A percentile compares a stretch with the other conserved stretches of the same genome.
phyloP scores from a whole-genome alignment of 371 early-diverging fungal genomes.

The Dichotomocladium elegans region DNA sequence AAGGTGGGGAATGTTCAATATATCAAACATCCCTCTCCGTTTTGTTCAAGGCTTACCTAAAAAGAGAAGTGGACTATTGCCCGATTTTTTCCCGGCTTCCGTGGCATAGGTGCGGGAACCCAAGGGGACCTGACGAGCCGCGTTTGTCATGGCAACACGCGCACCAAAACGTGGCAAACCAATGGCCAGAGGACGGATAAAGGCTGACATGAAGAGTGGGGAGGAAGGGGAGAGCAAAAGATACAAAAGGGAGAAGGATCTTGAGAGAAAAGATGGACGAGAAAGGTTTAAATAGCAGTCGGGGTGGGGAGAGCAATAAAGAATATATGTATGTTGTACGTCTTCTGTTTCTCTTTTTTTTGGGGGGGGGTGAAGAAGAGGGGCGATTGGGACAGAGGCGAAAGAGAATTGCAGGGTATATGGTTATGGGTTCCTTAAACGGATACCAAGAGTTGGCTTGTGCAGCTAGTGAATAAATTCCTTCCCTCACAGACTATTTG shows the following conservation, averaged over 20 bases:
- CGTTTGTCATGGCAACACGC: neutral
- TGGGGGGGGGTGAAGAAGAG: too few species aligned
- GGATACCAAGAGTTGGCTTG: too few species aligned
- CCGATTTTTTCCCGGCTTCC: conserved; percentile 20
- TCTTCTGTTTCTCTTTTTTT: too few species aligned
- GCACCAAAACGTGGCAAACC: conserved; percentile 5
- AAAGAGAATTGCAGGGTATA: too few species aligned
- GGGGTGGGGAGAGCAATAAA: too few species aligned
- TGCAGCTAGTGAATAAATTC: too few species aligned
- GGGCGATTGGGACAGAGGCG: too few species aligned
- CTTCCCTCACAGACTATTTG: too few species aligned
- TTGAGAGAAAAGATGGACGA: too few species aligned
- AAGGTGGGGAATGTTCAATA: neutral
- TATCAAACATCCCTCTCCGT: neutral
- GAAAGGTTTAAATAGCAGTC: too few species aligned
- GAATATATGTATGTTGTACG: too few species aligned
- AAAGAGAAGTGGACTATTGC: conserved; percentile 19
- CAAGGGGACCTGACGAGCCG: conserved; percentile 3
- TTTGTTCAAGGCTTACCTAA: conserved; percentile 13
- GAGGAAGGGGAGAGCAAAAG: neutral
- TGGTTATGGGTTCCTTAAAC: too few species aligned
- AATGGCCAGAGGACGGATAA: conserved; percentile 4
- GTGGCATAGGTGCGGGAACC: conserved; percentile 18
- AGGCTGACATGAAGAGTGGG: conserved; percentile 4
- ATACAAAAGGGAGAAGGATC: neutral